Conservation (phyloP, 352 stramenopile species). For the Phytophthora brassicae region DNA sequence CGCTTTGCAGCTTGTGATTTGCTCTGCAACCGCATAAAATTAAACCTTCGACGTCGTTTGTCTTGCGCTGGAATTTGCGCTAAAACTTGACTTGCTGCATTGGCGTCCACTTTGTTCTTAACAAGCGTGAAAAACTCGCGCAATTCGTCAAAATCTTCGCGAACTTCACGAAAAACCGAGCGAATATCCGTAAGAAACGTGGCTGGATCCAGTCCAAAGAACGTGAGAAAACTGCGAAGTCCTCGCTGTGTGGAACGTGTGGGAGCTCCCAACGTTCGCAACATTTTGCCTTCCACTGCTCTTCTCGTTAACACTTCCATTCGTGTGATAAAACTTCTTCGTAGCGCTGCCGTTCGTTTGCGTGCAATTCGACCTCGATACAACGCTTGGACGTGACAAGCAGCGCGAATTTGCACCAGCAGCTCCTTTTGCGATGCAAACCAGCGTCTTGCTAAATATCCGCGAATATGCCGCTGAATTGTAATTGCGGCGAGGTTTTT, state of each 20-base stretch:
- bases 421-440: conserved; percentile 63
- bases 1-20: conserved; percentile 54
- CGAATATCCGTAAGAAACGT: conserved; percentile 76
- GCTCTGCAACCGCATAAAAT: conserved; percentile 32
- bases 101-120: conserved; percentile 53
- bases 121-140: conserved; percentile 65
- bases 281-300: conserved; percentile 59
- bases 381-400: conserved; percentile 59
- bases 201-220: conserved; percentile 76
- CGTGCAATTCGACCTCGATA: conserved; percentile 75
- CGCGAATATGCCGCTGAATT: conserved; percentile 73
- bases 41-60: conserved; percentile 21
- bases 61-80: conserved; percentile 5
- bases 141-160: conserved; percentile 67
- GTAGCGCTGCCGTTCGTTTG: conserved; percentile 58
- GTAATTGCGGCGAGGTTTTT: conserved; percentile 56
- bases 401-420: conserved; percentile 49
- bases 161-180: conserved; percentile 62
- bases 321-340: conserved; percentile 71
- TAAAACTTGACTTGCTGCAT: conserved; percentile 24
- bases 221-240: conserved; percentile 64
- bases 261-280: conserved; percentile 59
- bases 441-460: conserved; percentile 51
- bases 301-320: conserved; percentile 73
- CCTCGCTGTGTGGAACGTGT: conserved; percentile 61